phyloP scores from a whole-genome alignment of 1,139 yeast species.

The Meyerozyma sp. region DNA sequence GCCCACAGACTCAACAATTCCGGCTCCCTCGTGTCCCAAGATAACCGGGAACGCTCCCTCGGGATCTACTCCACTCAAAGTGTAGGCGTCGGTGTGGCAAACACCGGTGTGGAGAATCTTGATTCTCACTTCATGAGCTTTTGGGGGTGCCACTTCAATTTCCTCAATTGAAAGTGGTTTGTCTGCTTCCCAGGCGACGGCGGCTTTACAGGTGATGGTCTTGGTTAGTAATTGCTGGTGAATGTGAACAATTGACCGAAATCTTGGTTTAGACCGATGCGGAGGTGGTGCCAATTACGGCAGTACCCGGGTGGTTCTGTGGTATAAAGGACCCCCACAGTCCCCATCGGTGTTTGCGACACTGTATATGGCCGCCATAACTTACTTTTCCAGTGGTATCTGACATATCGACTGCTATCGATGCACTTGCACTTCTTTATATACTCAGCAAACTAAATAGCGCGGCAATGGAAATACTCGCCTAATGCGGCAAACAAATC shows the following conservation, averaged over 20 bases:
- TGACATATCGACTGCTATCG: conserved; percentile 5
- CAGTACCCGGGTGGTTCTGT: neutral
- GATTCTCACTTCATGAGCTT: conserved; percentile 95
- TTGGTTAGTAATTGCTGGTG: conserved; percentile 15
- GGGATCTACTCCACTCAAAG: conserved; percentile 90
- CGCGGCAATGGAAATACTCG: neutral
- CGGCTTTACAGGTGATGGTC: conserved; percentile 89
- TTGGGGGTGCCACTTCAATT: conserved; percentile 87
- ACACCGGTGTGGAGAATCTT: conserved; percentile 86
- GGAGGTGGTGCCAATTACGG: neutral
- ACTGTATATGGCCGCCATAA: neutral
- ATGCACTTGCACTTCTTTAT: neutral
- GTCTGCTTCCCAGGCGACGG: conserved; percentile 95
- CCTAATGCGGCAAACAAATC: neutral
- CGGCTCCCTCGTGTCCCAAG: conserved; percentile 97
- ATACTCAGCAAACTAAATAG: neutral
- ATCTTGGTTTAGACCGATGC: no score
- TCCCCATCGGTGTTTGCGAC: no score
- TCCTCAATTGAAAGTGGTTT: conserved; percentile 83
- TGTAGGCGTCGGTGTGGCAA: conserved; percentile 97
- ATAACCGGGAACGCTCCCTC: conserved; percentile 94
- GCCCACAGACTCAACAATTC: conserved; percentile 88
- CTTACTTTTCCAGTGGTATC: conserved; percentile 12
- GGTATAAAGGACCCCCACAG: no score
- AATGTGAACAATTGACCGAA: no score